Evolutionary conservation across 495 filamentous ascomycete genomes (phyloP), one percentile per base, ranked within the genome.

Genomic region (Podospora pseudoanserina): DNA sequence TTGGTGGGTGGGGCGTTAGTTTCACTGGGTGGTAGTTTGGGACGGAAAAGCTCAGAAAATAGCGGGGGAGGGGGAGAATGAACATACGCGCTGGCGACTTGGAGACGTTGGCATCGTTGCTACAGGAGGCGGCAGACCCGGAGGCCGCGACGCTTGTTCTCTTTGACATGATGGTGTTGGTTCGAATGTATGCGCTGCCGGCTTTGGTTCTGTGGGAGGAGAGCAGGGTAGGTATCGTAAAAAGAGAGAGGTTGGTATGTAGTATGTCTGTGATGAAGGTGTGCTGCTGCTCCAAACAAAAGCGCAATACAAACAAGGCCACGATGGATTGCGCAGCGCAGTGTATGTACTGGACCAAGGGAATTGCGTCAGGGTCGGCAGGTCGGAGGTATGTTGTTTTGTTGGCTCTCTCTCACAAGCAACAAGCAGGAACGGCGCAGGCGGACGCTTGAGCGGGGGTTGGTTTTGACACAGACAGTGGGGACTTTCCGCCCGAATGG

Each of bases 131-230:
- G 73, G 79, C 83, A 65, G 80, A 78, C 57, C 77, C 74, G 59
- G 77, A 26, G 59, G 26, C 78, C 63, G 74, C 75, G 65, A 34
- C 59, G 61, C 77, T 79, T 65, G 70, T 76, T 80, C 84, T 72
- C 78, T 83, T 85, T 65, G 84, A 86, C 84, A 86, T 86, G 69
- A 13, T 61, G 49, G 44, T 34, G 32, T 7, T 30, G 56, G 13
- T 26, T 61, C 1, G 26, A 26, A 18, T 39, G 13, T 9, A 49
- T 49, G 39, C 39, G 39, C 39, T 49, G 39, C 13, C 30, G 30
- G 30, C 30, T 32, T 32, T 4, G 23, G 23, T 23, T 23, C 23
- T 23, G 23, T 23, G 11, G 34, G 34, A 6, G 11, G 34, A 39
- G 34, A 11, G 34, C 11, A 39, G 5, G 6, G 34, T 39, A 39